Percentiles rank a stretch among this genome's conserved stretches.
Conservation (phyloP, 768 basidiomycete genomes). For the Cyathus striatus region DNA sequence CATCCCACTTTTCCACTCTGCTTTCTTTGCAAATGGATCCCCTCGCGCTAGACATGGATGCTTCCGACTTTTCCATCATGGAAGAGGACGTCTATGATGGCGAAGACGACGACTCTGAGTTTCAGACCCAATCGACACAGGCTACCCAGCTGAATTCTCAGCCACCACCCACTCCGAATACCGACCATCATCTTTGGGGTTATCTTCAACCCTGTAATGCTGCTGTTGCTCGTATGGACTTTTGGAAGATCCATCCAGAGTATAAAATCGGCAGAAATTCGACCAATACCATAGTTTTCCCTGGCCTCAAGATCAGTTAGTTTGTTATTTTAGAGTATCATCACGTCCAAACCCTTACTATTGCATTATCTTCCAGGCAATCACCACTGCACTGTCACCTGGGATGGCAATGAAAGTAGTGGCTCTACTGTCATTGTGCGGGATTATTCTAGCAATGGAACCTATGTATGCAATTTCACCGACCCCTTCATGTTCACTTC, state of each 20-base stretch:
- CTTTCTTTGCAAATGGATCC: constrained; percentile 11
- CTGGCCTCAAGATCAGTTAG: constrained; percentile 74
- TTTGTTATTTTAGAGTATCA: constrained; percentile 9
- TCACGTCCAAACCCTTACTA: constrained; percentile 4
- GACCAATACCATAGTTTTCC: constrained; percentile 50
- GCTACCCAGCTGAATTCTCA: constrained; percentile 41
- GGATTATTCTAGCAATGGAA: constrained; percentile 70
- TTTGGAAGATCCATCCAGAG: constrained; percentile 45
- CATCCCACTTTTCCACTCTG: constrained; percentile 3
- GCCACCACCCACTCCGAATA: constrained; percentile 11
- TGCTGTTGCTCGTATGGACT: constrained; percentile 50
- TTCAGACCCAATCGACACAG: constrained; percentile 31
- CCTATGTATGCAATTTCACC: constrained; percentile 43
- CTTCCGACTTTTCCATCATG: constrained; percentile 6
- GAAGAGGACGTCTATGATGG: constrained; percentile 13
- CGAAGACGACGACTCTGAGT: constrained; percentile 19
- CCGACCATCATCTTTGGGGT: constrained; percentile 58
- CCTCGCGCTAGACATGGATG: not conserved
- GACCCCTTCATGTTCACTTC: not conserved
- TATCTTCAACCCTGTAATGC: constrained; percentile 62
- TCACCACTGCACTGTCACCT: constrained; percentile 50
- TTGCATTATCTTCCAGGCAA: constrained; percentile 35
- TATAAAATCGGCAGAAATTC: constrained; percentile 55
- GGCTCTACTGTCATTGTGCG: constrained; percentile 39
- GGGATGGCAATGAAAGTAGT: constrained; percentile 48